These are phyloP conservation scores for Bromus sterilis DNA, from an alignment of 176 grass and related monocot genomes.

Conservation along the genomic window DNA sequence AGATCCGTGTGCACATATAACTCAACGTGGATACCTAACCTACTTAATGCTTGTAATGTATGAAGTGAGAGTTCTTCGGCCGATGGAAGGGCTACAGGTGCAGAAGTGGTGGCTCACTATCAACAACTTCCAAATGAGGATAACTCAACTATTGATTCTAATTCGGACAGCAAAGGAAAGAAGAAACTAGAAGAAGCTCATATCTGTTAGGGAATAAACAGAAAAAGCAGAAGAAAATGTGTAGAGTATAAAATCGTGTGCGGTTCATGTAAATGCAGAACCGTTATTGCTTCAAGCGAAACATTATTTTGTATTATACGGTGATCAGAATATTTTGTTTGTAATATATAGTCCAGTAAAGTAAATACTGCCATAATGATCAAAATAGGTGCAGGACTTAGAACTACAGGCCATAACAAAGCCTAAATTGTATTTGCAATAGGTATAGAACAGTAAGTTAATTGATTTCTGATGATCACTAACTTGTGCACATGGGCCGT, in stretches of 20 bases:
- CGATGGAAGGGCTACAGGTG: background rate
- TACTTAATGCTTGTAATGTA: background rate
- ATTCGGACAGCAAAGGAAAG: slow-evolving; percentile 15
- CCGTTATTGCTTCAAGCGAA: background rate
- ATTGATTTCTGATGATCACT: no score
- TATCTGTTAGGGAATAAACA: slow-evolving; percentile 13
- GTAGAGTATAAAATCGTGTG: background rate
- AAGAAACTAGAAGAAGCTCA: slow-evolving; percentile 12
- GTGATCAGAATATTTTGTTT: background rate
- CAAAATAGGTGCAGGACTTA: no score
- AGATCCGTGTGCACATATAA: background rate
- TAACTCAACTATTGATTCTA: slow-evolving; percentile 1
- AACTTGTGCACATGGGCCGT: no score
- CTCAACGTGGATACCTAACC: background rate
- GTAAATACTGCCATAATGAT: no score
- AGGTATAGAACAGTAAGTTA: no score
- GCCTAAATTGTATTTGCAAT: no score
- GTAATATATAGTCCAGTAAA: background rate
- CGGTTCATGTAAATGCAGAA: background rate
- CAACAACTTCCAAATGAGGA: slow-evolving; percentile 19
- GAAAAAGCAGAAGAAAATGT: background rate
- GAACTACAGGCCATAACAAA: no score
- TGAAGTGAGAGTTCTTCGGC: slow-evolving; percentile 32
- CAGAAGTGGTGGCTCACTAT: slow-evolving; percentile 9
- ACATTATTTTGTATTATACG: background rate